Evolutionary conservation across 2,329 filamentous ascomycete species (phyloP).

Genomic region (Myriangium duriaei): DNA sequence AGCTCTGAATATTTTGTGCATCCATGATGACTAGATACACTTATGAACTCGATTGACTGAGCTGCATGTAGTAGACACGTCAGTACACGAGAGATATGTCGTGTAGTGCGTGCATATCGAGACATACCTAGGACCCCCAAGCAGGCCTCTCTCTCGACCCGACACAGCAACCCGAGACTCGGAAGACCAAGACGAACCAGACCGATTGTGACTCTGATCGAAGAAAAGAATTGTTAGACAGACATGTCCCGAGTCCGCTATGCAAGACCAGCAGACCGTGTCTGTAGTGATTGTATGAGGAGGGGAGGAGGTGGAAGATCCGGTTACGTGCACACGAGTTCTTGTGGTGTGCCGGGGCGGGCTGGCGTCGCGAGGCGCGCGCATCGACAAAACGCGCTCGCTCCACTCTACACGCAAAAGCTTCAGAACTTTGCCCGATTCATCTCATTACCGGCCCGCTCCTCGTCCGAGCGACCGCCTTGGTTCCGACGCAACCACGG

Average conservation of each 20-base stretch:
- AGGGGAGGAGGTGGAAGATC: neutral
- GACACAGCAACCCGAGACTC: neutral
- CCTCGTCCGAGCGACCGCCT: too few relatives aligned
- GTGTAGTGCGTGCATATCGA: too few relatives aligned
- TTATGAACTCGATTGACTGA: too few relatives aligned
- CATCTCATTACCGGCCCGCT: too few relatives aligned
- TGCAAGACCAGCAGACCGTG: too few relatives aligned
- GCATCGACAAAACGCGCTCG: neutral
- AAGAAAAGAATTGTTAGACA: too few relatives aligned
- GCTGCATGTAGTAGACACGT: constrained; percentile 3
- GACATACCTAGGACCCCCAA: too few relatives aligned
- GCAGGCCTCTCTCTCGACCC: neutral
- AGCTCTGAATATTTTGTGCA: constrained; percentile 7
- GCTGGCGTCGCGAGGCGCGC: neutral
- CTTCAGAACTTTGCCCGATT: too few relatives aligned
- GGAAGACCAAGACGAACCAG: neutral
- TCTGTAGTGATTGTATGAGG: too few relatives aligned
- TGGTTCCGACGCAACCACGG: too few relatives aligned
- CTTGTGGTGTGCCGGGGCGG: neutral
- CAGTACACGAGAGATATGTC: constrained; percentile 1
- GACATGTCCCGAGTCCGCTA: too few relatives aligned
- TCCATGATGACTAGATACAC: constrained; percentile 6
- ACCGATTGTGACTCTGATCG: neutral
- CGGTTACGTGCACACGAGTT: too few relatives aligned
- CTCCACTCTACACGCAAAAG: neutral